Evolutionary conservation across 257 asterid species (phyloP).

Genomic region (Fraxinus pennsylvanica): DNA sequence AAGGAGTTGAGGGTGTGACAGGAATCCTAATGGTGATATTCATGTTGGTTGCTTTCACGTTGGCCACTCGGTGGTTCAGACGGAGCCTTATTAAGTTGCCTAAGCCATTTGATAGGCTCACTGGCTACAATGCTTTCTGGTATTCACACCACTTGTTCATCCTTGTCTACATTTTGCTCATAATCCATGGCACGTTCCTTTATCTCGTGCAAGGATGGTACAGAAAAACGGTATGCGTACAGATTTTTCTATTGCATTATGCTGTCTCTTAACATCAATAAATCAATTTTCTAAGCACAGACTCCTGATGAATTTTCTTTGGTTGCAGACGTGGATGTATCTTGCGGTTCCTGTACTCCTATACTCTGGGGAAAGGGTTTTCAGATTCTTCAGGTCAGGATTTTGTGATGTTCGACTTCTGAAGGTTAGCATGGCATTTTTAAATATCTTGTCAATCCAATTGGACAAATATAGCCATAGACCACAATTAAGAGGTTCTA

Average conservation of each 20-base stretch:
- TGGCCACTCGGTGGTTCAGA: conserved; percentile 87
- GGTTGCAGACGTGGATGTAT: conserved; percentile 91
- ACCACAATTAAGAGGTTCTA: too few relatives aligned
- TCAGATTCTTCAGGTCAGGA: conserved; percentile 84
- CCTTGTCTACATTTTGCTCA: conserved; percentile 74
- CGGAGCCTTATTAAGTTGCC: conserved; percentile 83
- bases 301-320: not conserved
- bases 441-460: not conserved
- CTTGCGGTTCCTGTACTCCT: conserved; percentile 86
- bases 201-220: conserved; percentile 83
- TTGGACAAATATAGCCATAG: not conserved
- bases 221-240: conserved; percentile 65
- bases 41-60: conserved; percentile 77
- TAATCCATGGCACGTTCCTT: conserved; percentile 73
- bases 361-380: conserved; percentile 83
- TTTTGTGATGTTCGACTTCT: conserved; percentile 62
- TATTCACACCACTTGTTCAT: conserved; percentile 84
- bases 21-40: conserved; percentile 76
- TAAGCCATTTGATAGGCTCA: conserved; percentile 85
- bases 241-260: too few relatives aligned
- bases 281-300: too few relatives aligned
- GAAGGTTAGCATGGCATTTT: conserved; percentile 51
- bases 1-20: conserved; percentile 78
- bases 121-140: conserved; percentile 97
- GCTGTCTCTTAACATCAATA: too few relatives aligned